phyloP scores from a whole-genome alignment of 345 rosid genomes.

The Mangifera indica region DNA sequence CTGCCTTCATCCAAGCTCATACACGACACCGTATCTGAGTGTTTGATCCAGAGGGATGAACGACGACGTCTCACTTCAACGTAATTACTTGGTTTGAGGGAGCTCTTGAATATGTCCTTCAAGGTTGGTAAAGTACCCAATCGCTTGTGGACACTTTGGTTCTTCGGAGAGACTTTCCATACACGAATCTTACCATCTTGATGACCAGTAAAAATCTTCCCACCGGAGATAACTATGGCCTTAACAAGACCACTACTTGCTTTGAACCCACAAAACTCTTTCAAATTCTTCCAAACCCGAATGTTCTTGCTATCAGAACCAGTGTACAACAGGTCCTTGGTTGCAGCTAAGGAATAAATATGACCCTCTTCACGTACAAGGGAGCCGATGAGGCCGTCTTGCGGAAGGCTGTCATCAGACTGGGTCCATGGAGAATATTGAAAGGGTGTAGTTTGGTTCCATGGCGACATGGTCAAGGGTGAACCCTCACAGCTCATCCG shows the following conservation, averaged over 20 bases:
- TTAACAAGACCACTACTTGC: constrained; percentile 92
- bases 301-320: constrained; percentile 97
- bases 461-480: constrained; percentile 94
- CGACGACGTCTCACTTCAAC: constrained; percentile 69
- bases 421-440: constrained; percentile 45
- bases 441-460: constrained; percentile 74
- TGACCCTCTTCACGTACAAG: constrained; percentile 93
- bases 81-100: constrained; percentile 80
- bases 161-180: constrained; percentile 76
- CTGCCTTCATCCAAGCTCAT: constrained; percentile 63
- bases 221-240: constrained; percentile 74
- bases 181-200: constrained; percentile 94
- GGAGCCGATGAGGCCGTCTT: constrained; percentile 77
- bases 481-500: constrained; percentile 87
- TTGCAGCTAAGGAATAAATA: constrained; percentile 83
- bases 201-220: constrained; percentile 87
- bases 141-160: constrained; percentile 64
- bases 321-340: constrained; percentile 81
- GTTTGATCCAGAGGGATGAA: constrained; percentile 85
- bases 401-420: constrained; percentile 46
- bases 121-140: constrained; percentile 79
- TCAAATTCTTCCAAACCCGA: constrained; percentile 89
- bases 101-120: constrained; percentile 83
- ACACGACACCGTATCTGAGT: constrained; percentile 84
- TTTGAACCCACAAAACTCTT: constrained; percentile 85